These are phyloP conservation scores for Citeromyces matritensis DNA, from an alignment of 805 yeast species.

Conservation along the genomic window DNA sequence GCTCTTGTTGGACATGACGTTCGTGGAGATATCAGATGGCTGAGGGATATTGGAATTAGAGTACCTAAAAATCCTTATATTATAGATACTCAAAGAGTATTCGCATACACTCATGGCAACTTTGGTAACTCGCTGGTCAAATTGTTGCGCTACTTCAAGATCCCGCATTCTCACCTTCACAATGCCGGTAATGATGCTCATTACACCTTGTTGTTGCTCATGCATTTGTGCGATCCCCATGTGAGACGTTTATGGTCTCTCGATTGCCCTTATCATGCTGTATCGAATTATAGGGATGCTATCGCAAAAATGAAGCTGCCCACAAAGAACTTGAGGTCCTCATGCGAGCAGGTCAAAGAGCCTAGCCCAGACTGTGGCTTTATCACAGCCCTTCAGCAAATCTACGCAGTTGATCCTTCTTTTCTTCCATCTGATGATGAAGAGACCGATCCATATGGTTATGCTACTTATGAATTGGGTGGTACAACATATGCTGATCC, in stretches of 20 bases:
- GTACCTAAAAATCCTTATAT: constrained; percentile 19
- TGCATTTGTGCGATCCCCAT: constrained; percentile 34
- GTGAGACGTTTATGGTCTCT: background rate
- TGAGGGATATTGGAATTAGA: constrained; percentile 26
- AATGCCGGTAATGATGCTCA: constrained; percentile 66
- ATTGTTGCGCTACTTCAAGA: constrained; percentile 24
- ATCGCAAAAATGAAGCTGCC: too few species aligned
- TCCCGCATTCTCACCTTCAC: constrained; percentile 48
- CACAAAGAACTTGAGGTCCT: too few species aligned
- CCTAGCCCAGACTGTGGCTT: too few species aligned
- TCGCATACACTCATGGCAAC: constrained; percentile 21
- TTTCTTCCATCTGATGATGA: too few species aligned
- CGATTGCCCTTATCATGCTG: too few species aligned
- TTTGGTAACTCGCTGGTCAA: constrained; percentile 28
- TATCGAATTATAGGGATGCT: too few species aligned
- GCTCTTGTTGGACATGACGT: constrained; percentile 48
- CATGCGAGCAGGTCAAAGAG: too few species aligned
- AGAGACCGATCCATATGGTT: too few species aligned
- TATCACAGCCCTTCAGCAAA: too few species aligned
- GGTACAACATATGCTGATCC: too few species aligned
- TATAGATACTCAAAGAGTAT: constrained; percentile 35
- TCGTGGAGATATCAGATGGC: constrained; percentile 37
- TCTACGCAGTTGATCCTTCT: too few species aligned
- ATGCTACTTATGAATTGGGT: too few species aligned
- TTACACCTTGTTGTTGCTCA: constrained; percentile 36